Evolutionary conservation across 768 basidiomycete genomes (phyloP).

Genomic region (Suillus decipiens): DNA sequence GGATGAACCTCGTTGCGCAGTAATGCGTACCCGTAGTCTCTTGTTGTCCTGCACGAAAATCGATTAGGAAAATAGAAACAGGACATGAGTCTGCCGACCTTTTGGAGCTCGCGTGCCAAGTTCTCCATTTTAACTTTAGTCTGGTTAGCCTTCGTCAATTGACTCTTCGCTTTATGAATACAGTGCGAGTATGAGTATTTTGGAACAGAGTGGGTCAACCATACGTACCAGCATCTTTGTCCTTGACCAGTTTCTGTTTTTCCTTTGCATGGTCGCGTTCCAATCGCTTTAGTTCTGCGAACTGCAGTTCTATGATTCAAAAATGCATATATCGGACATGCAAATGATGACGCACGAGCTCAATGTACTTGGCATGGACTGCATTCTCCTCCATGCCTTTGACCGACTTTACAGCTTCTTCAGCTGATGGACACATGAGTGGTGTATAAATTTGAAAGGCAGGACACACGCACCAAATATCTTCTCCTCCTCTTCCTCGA

Average conservation of each 20-base stretch:
- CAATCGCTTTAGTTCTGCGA: constrained; percentile 83
- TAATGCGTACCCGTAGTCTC: constrained; percentile 67
- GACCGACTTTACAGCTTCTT: constrained; percentile 86
- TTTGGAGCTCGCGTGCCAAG: constrained; percentile 85
- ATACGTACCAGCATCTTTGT: constrained; percentile 80
- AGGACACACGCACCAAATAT: constrained; percentile 58
- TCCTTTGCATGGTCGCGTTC: constrained; percentile 91
- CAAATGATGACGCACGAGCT: constrained; percentile 59
- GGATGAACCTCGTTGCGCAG: constrained; percentile 8
- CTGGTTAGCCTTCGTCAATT: constrained; percentile 85
- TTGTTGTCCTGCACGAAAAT: constrained; percentile 73
- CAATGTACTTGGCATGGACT: constrained; percentile 85
- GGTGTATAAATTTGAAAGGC: constrained; percentile 1
- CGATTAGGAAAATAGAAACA: constrained; percentile 21
- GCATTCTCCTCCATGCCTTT: constrained; percentile 81
- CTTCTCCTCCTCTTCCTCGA: constrained; percentile 86
- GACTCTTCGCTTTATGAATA: constrained; percentile 63
- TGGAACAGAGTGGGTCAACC: constrained; percentile 9
- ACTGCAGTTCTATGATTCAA: constrained; percentile 45
- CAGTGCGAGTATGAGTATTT: constrained; percentile 19
- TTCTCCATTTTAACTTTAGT: constrained; percentile 90
- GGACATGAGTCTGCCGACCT: constrained; percentile 46
- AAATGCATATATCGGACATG: constrained; percentile 20
- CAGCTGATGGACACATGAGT: constrained; percentile 50
- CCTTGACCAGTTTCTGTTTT: constrained; percentile 87